Conservation (phyloP, 179 eudicot genomes). For the Drosera spatulata region DNA sequence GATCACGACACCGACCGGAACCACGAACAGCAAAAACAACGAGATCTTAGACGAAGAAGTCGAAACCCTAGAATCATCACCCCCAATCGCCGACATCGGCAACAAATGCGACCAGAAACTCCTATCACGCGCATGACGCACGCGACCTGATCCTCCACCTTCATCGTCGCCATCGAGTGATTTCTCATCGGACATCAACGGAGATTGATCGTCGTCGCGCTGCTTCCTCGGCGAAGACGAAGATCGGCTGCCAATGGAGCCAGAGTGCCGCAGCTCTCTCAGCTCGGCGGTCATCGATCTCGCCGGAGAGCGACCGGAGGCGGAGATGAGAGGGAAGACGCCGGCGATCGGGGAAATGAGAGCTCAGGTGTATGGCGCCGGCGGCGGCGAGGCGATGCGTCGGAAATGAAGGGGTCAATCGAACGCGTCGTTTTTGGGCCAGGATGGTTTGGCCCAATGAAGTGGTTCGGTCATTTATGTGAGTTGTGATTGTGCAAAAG, state of each 20-base stretch:
- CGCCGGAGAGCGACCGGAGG: not conserved
- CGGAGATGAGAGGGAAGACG: too few species aligned
- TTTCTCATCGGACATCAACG: constrained; percentile 24
- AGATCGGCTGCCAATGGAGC: constrained; percentile 53
- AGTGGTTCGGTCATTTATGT: too few species aligned
- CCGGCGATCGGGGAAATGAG: too few species aligned
- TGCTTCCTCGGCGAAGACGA: constrained; percentile 56
- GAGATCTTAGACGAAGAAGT: constrained; percentile 40
- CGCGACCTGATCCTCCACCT: constrained; percentile 13
- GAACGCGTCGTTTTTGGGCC: too few species aligned
- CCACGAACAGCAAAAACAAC: constrained; percentile 26
- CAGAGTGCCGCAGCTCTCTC: constrained; percentile 79
- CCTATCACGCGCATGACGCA: constrained; percentile 43
- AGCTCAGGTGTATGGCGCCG: too few species aligned
- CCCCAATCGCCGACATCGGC: constrained; percentile 17
- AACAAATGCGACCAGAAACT: constrained; percentile 20
- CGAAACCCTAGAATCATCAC: constrained; percentile 44
- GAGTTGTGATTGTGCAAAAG: too few species aligned
- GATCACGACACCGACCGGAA: constrained; percentile 40
- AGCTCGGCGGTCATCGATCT: constrained; percentile 60
- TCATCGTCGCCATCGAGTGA: constrained; percentile 21
- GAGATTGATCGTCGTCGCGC: constrained; percentile 41
- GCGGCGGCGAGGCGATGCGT: too few species aligned
- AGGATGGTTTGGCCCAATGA: too few species aligned
- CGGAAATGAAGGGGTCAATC: too few species aligned